phyloP scores from a whole-genome alignment of 176 grass and related monocot species.

The Rhynchospora pubera region DNA sequence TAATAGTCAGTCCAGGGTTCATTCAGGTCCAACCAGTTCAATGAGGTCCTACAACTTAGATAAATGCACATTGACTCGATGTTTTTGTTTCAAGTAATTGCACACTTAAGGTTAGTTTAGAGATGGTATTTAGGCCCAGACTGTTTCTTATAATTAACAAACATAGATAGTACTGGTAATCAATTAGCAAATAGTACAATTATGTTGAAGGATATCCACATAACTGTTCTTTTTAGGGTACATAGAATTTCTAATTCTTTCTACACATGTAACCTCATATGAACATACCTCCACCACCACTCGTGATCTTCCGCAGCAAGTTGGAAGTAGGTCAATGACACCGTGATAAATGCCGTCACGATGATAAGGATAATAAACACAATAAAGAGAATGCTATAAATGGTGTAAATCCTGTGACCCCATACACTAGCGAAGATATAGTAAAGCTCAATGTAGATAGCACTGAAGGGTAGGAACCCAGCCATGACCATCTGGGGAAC shows the following conservation, averaged over 20 bases:
- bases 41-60: not conserved
- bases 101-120: not conserved
- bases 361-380: conserved; percentile 96
- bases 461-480: conserved; percentile 91
- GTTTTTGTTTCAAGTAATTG: not conserved
- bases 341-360: conserved; percentile 90
- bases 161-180: not conserved
- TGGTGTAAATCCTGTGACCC: conserved; percentile 97
- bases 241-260: not conserved
- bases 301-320: conserved; percentile 92
- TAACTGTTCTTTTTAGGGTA: not conserved
- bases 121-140: not conserved
- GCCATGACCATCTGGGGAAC: conserved; percentile 96
- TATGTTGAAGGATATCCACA: not conserved
- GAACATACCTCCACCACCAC: conserved; percentile 96
- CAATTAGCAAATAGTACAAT: not conserved
- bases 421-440: conserved; percentile 97
- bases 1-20: not conserved
- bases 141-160: not conserved
- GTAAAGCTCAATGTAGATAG: conserved; percentile 91
- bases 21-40: not conserved
- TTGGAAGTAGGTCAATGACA: conserved; percentile 88
- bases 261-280: conserved; percentile 9
- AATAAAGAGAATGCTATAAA: conserved; percentile 94
- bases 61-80: not conserved